Evolutionary conservation across 441 rosid genomes (phyloP), one percentile per base, ranked within the genome.

Genomic region (Aleurites moluccanus): DNA sequence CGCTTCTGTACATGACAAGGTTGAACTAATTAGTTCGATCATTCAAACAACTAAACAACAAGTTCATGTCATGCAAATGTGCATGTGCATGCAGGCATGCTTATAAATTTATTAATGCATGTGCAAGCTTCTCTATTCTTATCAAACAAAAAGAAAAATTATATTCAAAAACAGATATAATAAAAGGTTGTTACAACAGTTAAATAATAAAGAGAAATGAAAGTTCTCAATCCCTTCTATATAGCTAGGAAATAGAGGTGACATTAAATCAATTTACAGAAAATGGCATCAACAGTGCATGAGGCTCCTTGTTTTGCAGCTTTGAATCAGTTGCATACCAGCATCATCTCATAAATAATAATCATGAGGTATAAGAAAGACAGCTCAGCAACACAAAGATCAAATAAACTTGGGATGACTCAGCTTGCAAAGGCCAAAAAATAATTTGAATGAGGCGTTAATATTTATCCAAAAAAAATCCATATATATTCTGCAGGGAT

Each of bases 1-100:
- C 97, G 99, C 89, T 88, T 93, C 99, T 95, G 92, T 81, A 76
- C 21, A 70, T 73, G 80, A 71, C 57, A 75, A 74, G 8, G 50
- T 30, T 67, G 44, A 68, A 69, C 56, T 27, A 72, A 40, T 75
- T 73, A 79, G 71, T 70, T 40, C 49, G 33, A 74, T 57, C n/a
- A 25, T 7, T 38, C 59, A 63, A 72, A 50, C 18, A 23, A 60
- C 49, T 38, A 23, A 74, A 49, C 40, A 28, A 69, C 25, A 1
- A 25, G 44, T 47, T 14, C 42, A 1, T 14, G 23, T 60, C 16
- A n/a, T n/a, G n/a, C n/a, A n/a, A n/a, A n/a, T n/a, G n/a, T n/a
- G n/a, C n/a, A n/a, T n/a, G n/a, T 33, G 62, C 5, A 15, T 55
- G 33, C 33, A 23, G 27, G 56, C 40, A 15, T 20, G 45, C n/a